These are phyloP conservation scores for Macrolepiota albuminosa DNA, from an alignment of 768 basidiomycete species.

Conservation along the genomic window DNA sequence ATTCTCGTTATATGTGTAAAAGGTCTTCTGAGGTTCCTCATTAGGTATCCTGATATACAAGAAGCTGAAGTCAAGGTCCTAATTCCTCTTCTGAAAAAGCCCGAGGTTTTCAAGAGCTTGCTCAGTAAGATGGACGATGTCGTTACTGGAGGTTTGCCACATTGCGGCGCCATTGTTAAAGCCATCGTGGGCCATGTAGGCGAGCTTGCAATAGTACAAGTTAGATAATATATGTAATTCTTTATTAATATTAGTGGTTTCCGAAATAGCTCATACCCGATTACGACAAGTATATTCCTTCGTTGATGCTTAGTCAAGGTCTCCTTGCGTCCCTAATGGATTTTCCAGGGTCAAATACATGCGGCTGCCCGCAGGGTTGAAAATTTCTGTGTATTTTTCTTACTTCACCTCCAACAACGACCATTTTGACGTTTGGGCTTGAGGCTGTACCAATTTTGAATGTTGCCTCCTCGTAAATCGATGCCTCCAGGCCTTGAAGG, in stretches of 20 bases:
- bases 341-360: not conserved
- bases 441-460: not conserved
- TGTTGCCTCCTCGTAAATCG: not conserved
- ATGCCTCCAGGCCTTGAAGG: conserved; percentile 42
- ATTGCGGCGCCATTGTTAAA: not conserved
- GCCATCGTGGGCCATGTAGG: not conserved
- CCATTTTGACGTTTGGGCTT: not conserved
- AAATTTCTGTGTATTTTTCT: not conserved
- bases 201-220: not conserved
- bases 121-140: conserved; percentile 1
- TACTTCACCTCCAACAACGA: not conserved
- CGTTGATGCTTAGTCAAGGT: not conserved
- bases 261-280: not conserved
- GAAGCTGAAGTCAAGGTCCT: conserved; percentile 5
- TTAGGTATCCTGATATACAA: conserved; percentile 14
- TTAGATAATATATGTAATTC: not conserved
- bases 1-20: not conserved
- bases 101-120: not conserved
- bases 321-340: not conserved
- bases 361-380: not conserved
- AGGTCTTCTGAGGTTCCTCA: not conserved
- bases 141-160: not conserved
- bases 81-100: conserved; percentile 1
- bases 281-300: not conserved
- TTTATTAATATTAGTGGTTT: too few relatives aligned